Conservation (phyloP, 441 rosid species). For the Pelargonium citronellum region DNA sequence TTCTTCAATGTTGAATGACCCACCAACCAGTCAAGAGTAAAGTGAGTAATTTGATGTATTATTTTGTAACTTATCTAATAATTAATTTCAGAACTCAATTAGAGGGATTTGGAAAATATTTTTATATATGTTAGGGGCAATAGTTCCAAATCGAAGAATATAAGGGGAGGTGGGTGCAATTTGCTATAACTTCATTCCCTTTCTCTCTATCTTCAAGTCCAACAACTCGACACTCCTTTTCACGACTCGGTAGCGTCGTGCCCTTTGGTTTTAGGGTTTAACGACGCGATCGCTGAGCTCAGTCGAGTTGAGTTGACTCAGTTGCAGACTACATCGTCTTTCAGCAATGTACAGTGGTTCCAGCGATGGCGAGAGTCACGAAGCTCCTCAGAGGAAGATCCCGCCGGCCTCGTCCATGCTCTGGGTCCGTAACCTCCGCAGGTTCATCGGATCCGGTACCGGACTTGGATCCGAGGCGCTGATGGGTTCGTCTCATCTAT, state of each 20-base stretch:
- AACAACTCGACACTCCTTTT: neutral
- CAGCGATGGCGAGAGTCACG: constrained; percentile 91
- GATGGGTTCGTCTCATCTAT: constrained; percentile 58
- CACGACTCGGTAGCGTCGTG: neutral
- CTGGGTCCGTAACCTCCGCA: constrained; percentile 89
- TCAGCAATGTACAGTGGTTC: constrained; percentile 77
- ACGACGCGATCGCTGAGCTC: constrained; percentile 1
- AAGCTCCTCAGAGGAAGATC: constrained; percentile 74
- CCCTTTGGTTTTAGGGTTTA: neutral
- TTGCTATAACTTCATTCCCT: neutral
- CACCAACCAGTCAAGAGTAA: too few relatives aligned
- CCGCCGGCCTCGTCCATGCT: constrained; percentile 90
- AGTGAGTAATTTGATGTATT: too few relatives aligned
- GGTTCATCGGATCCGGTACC: constrained; percentile 87
- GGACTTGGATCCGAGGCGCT: constrained; percentile 97
- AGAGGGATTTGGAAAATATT: neutral
- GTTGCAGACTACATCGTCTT: constrained; percentile 19
- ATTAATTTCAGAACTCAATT: too few relatives aligned
- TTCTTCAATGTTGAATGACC: too few relatives aligned
- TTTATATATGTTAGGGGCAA: neutral
- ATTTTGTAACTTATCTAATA: too few relatives aligned
- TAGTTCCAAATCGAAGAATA: neutral
- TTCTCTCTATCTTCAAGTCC: neutral
- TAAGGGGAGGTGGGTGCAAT: neutral
- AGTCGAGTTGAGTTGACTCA: constrained; percentile 13